Evolutionary conservation across 805 yeast genomes (phyloP), one percentile per base, ranked within the genome.

Genomic region (Komagataella ulmi): DNA sequence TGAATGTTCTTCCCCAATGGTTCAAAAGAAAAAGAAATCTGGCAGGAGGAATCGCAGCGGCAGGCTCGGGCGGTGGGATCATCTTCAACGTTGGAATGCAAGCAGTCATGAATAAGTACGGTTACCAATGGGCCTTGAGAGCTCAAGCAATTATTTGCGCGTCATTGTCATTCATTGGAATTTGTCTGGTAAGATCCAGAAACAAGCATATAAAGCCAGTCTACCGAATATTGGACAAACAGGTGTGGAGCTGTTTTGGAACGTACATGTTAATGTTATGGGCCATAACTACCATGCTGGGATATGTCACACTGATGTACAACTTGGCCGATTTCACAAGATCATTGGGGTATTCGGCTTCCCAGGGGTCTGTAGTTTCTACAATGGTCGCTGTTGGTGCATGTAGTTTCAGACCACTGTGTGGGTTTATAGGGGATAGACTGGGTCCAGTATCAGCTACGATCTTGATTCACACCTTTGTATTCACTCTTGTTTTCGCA

Each of bases 1-100:
- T 80, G 18, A 72, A 80, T 2, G 64, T 83, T 12, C 58, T 85
- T 23, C 88, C 89, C 0, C 86, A 80, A 51, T 85, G 86, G 84
- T 85, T 85, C 61, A 64, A 77, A 47, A 81, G 77, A 56, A 80
- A 68, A 53, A 70, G 90, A 56, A 81, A 81, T 30, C 59, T 73
- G n/a, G 80, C 79, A 1, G 58, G 68, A 49, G 77, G 79, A 2
- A 17, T 77, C 2, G 66, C 73, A 3, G 68, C 77, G 1, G 69
- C 77, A 6, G 83, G 81, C 0, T 71, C 78, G 5, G 82, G 81
- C 10, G 81, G 81, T 17, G 83, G 83, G 17, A 63, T 77, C 5
- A 56, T 73, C 14, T 77, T 70, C 58, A 73, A 72, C 53, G 62
- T 76, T 54, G 79, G 74, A 3, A 67, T 77, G 72, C 75, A 76